Evolutionary conservation across 768 basidiomycete species (phyloP).

Genomic region (Xanthoconium stramineum): DNA sequence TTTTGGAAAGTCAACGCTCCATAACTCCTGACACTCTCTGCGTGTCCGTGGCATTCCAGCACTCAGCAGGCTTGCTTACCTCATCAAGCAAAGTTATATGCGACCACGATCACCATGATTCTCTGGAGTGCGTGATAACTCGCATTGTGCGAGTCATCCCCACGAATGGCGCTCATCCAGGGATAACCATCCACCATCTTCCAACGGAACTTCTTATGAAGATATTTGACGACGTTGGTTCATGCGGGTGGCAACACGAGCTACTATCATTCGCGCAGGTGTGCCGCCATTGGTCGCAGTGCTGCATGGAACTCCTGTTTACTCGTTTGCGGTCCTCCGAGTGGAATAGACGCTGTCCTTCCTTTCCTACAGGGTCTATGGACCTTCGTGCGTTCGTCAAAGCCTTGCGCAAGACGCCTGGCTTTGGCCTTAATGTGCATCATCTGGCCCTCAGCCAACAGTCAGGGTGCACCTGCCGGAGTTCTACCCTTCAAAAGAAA

Average conservation of each 20-base stretch:
- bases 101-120: too few relatives aligned
- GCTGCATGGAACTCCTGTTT: background rate
- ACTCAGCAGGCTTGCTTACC: background rate
- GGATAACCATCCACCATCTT: background rate
- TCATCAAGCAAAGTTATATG: background rate
- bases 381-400: background rate
- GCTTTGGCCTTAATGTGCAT: background rate
- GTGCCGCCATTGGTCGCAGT: constrained; percentile 4
- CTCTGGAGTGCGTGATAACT: background rate
- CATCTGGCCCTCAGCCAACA: background rate
- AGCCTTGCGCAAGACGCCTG: background rate
- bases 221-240: background rate
- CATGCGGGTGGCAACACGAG: background rate
- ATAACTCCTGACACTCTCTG: background rate
- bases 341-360: too few relatives aligned
- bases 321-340: background rate
- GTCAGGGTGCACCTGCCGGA: background rate
- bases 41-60: background rate
- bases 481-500: too few relatives aligned
- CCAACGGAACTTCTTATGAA: constrained; percentile 2
- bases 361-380: background rate
- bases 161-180: background rate
- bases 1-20: background rate
- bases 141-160: background rate
- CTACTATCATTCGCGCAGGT: constrained; percentile 7